phyloP scores from a whole-genome alignment of 495 filamentous ascomycete species.

The Letharia columbiana region DNA sequence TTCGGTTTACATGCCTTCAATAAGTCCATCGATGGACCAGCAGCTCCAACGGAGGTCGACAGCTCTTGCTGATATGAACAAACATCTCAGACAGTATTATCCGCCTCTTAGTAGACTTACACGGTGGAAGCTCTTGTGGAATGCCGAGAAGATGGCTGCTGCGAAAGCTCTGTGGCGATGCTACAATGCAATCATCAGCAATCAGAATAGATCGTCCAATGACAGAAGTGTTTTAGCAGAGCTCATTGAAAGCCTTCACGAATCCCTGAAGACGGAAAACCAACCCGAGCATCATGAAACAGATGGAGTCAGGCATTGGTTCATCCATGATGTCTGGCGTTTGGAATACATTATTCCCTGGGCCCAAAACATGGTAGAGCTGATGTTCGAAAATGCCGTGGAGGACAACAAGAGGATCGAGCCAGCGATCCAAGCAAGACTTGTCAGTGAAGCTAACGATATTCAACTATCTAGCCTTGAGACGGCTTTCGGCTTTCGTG shows the following conservation, averaged over 20 bases:
- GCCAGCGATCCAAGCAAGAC: constrained; percentile 34
- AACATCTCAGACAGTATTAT: constrained; percentile 50
- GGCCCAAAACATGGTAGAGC: constrained; percentile 63
- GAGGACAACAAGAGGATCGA: constrained; percentile 32
- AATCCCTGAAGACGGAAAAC: constrained; percentile 57
- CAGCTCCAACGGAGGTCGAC: constrained; percentile 63
- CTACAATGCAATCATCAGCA: constrained; percentile 49
- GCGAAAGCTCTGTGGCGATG: constrained; percentile 71
- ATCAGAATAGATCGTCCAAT: constrained; percentile 36
- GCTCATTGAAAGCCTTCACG: constrained; percentile 59
- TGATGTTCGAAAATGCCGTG: constrained; percentile 48
- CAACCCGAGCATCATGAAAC: constrained; percentile 50
- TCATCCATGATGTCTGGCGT: constrained; percentile 63
- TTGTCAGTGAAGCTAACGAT: constrained; percentile 69
- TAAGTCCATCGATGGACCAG: constrained; percentile 66
- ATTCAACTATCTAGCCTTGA: constrained; percentile 63
- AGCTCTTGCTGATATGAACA: constrained; percentile 63
- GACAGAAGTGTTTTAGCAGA: constrained; percentile 55
- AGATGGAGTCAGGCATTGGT: constrained; percentile 72
- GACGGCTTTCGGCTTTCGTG: constrained; percentile 65
- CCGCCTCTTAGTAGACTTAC: constrained; percentile 50
- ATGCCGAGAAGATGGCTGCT: constrained; percentile 81
- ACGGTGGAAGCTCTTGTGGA: constrained; percentile 77
- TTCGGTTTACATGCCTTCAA: constrained; percentile 58
- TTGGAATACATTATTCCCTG: constrained; percentile 69